Conservation (phyloP, 805 yeast species). For the Yamadazyma endophytica region DNA sequence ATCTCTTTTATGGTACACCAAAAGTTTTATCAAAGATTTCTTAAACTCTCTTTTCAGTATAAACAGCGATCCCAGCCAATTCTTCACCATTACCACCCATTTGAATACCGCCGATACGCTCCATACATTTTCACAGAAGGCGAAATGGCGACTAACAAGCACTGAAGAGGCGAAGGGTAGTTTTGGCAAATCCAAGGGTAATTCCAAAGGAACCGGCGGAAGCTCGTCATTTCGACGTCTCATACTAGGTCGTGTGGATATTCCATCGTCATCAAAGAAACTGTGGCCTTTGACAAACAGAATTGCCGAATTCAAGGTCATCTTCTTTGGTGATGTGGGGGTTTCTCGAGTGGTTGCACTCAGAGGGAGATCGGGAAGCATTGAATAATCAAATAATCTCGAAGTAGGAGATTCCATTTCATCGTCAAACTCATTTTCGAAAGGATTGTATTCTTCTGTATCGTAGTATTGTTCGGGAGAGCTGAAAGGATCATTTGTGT, state of each 20-base stretch:
- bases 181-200: conserved; percentile 52
- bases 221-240: conserved; percentile 20
- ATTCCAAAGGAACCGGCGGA: conserved; percentile 43
- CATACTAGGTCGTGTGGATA: conserved; percentile 5
- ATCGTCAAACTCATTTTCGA: conserved; percentile 3
- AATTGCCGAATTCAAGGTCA: conserved; percentile 20
- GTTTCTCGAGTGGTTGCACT: conserved; percentile 11
- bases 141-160: conserved; percentile 45
- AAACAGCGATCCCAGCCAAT: conserved; percentile 50
- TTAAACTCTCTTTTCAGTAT: conserved; percentile 51
- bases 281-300: conserved; percentile 31
- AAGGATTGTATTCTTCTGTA: conserved; percentile 2
- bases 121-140: conserved; percentile 44
- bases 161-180: conserved; percentile 53
- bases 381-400: conserved; percentile 12
- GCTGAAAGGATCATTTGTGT: not conserved
- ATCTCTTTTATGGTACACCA: conserved; percentile 48
- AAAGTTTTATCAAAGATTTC: conserved; percentile 46
- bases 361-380: conserved; percentile 33
- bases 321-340: conserved; percentile 14
- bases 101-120: conserved; percentile 45
- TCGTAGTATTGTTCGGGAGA: conserved; percentile 2
- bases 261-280: conserved; percentile 6
- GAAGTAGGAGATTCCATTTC: conserved; percentile 9
- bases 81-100: conserved; percentile 51